A percentile compares a stretch with the other conserved stretches of the same genome.
phyloP scores from a whole-genome alignment of 805 yeast genomes.

The Teunomyces aglyptinius region DNA sequence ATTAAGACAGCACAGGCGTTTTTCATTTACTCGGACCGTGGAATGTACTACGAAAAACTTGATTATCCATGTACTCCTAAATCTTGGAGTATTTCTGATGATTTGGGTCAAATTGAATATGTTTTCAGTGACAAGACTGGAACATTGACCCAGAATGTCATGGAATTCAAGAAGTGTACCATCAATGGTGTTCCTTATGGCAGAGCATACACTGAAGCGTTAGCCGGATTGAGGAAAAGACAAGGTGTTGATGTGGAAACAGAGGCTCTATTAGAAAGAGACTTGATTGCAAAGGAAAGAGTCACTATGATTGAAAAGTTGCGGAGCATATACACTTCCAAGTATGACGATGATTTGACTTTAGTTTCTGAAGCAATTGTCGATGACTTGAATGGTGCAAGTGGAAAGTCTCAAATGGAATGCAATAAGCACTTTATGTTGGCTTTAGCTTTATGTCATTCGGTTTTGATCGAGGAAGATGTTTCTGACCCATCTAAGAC shows the following conservation, averaged over 20 bases:
- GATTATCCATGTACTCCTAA: slow-evolving; percentile 80
- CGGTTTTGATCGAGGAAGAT: slow-evolving; percentile 69
- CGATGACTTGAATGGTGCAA: slow-evolving; percentile 54
- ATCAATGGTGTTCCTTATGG: slow-evolving; percentile 69
- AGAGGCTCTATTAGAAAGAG: slow-evolving; percentile 43
- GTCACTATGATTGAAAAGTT: slow-evolving; percentile 48
- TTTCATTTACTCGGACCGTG: slow-evolving; percentile 67
- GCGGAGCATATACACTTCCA: slow-evolving; percentile 23
- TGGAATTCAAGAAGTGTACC: slow-evolving; percentile 79
- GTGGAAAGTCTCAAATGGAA: slow-evolving; percentile 52
- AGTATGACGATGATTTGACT: slow-evolving; percentile 59
- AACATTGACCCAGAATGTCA: slow-evolving; percentile 76
- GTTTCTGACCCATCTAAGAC: slow-evolving; percentile 55
- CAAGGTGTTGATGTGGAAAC: slow-evolving; percentile 58
- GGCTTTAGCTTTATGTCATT: slow-evolving; percentile 73
- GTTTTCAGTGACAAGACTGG: slow-evolving; percentile 84
- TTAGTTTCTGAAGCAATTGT: slow-evolving; percentile 68
- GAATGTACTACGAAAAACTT: slow-evolving; percentile 64
- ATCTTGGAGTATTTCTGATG: slow-evolving; percentile 82
- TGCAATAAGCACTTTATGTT: slow-evolving; percentile 74
- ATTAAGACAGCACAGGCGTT: slow-evolving; percentile 75
- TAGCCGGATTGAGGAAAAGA: slow-evolving; percentile 68
- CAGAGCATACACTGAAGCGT: slow-evolving; percentile 73
- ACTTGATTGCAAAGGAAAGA: slow-evolving; percentile 42
- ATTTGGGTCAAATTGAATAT: slow-evolving; percentile 79